phyloP scores from a whole-genome alignment of 345 rosid genomes.

The Pugionium dolabratum region DNA sequence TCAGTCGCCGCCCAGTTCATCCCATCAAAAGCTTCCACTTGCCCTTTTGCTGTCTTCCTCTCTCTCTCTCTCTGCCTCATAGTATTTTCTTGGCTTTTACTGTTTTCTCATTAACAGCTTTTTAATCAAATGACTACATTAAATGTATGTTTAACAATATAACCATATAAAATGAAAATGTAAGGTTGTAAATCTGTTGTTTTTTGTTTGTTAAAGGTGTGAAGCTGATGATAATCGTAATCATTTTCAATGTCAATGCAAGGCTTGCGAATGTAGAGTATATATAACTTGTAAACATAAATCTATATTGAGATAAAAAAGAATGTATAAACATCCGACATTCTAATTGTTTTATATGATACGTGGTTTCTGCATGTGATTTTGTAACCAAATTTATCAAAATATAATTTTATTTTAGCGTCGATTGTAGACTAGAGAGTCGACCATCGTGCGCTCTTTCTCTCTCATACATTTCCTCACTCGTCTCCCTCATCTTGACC shows the following conservation, averaged over 20 bases:
- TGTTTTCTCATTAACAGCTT: slow-evolving; percentile 3
- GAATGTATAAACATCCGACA: slow-evolving; percentile 23
- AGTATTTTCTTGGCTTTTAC: not conserved
- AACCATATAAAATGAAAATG: no score
- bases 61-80: slow-evolving; percentile 2
- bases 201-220: no score
- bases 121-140: slow-evolving; percentile 1
- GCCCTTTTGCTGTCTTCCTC: slow-evolving; percentile 42
- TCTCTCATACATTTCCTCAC: slow-evolving; percentile 38
- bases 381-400: slow-evolving; percentile 16
- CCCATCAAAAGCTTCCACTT: slow-evolving; percentile 67
- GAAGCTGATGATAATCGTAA: no score
- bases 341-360: slow-evolving; percentile 35
- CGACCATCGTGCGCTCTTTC: slow-evolving; percentile 46
- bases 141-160: not conserved
- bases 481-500: slow-evolving; percentile 46
- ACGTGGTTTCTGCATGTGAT: slow-evolving; percentile 45
- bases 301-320: not conserved
- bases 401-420: not conserved
- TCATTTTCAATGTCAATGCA: no score
- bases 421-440: slow-evolving; percentile 28
- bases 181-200: no score
- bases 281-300: not conserved
- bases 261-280: no score
- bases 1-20: slow-evolving; percentile 57